Conservation (phyloP, 768 basidiomycete genomes). For the Asterophora parasitica region DNA sequence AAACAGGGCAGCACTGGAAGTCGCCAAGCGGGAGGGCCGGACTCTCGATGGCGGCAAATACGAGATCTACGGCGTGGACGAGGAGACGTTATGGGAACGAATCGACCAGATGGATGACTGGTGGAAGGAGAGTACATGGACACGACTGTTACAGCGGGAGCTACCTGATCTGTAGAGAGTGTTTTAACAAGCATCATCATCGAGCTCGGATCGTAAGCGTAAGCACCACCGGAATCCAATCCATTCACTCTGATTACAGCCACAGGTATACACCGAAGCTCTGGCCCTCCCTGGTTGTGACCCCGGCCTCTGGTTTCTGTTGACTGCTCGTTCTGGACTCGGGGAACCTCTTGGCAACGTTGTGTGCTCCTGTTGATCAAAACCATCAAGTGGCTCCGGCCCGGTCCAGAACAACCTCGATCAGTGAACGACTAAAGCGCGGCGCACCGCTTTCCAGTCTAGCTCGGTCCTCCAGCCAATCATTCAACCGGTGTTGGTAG, state of each 20-base stretch:
- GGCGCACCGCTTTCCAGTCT: not conserved
- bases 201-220: not conserved
- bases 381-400: not conserved
- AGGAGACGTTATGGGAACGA: slow-evolving; percentile 80
- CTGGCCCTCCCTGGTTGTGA: not conserved
- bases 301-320: too few relatives aligned
- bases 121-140: slow-evolving; percentile 94
- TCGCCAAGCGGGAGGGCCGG: slow-evolving; percentile 68
- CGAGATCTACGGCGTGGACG: slow-evolving; percentile 81
- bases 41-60: slow-evolving; percentile 69
- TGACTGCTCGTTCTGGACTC: not conserved
- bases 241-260: not conserved
- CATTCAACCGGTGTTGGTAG: too few relatives aligned
- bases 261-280: not conserved
- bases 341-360: not conserved
- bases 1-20: slow-evolving; percentile 77
- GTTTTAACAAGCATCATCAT: not conserved
- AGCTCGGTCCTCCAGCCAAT: not conserved
- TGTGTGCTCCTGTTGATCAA: not conserved
- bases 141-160: slow-evolving; percentile 73
- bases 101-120: slow-evolving; percentile 82
- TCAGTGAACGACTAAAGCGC: not conserved
- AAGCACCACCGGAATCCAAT: not conserved
- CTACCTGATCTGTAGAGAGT: slow-evolving; percentile 60
- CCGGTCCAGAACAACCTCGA: slow-evolving; percentile 5